Base-by-base conservation (phyloP, 192 early-diverging fungal genomes). In the Podila minutissima region DNA sequence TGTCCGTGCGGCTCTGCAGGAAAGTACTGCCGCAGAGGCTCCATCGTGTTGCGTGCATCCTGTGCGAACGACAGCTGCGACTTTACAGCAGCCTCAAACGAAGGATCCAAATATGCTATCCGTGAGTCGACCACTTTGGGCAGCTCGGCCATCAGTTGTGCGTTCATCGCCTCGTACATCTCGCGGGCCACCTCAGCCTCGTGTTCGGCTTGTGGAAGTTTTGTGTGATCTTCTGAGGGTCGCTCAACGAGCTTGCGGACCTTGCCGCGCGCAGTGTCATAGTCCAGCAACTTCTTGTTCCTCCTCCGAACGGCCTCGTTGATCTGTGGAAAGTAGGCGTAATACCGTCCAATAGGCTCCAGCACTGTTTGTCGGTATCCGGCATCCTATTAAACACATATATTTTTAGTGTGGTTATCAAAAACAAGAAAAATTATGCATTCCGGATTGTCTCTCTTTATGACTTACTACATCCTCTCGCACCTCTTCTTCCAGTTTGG, bases 31-130 rank as follows among this genome's bases (percentile, higher is more conserved):
- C 90, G 74, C 8, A 96, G 82, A 8, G 82, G 70, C 64, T 94
- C 91, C 72, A 99, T 86, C 67, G 90, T 88, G 35, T 92, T 87
- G 63, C 91, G 91, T 61, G 94, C 94, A 51, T 91, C 89, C 77
- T 93, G 93, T 67, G 94, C 94, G 85, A 98, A 98, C 67, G 90
- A 88, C n/a, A 97, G 82, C 79, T 99, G 97, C 15, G 93, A 88
- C 84, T 97, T 97, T 61, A 98, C 93, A 28, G 99, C 84, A 8
- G 97, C 97, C 74, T 98, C 97, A 75, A 99, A 97, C 24, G 95
- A 95, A 6, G 98, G 98, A 31, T 98, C 96, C 58, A 98, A 83
- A 68, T 96, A 97, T 7, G 94, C 93, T 0, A 98, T 92, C 38
- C 97, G 86, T 28, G 95, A 75, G 51, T 95, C 94, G 59, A 99